Conservation (phyloP, 2,329 filamentous ascomycete genomes). For the Fusarium sp. region DNA sequence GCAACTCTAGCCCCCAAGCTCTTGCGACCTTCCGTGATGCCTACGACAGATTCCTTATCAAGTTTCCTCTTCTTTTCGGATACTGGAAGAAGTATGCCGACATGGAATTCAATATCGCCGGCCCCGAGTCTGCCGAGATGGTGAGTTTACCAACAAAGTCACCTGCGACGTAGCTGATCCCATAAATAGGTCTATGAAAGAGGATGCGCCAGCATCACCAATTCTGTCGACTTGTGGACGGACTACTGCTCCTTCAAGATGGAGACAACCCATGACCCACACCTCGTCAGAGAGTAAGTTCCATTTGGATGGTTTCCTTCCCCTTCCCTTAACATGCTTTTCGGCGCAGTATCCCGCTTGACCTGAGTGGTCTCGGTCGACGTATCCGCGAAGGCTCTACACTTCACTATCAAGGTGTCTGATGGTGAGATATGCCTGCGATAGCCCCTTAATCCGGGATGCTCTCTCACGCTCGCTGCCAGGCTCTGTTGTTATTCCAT, state of each 20-base stretch:
- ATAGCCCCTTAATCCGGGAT: conserved; percentile 69
- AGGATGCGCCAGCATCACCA: conserved; percentile 91
- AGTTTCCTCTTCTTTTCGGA: conserved; percentile 94
- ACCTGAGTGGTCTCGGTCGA: conserved; percentile 58
- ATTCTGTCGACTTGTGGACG: conserved; percentile 96
- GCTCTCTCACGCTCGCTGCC: conserved; percentile 74
- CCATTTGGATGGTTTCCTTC: conserved; percentile 72
- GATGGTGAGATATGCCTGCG: conserved; percentile 80
- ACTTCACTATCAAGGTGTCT: conserved; percentile 55
- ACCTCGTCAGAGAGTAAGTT: conserved; percentile 99
- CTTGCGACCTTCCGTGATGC: conserved; percentile 87
- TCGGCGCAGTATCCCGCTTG: conserved; percentile 59
- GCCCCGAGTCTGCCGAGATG: conserved; percentile 97
- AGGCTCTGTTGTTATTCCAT: conserved; percentile 66
- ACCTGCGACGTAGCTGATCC: conserved; percentile 23
- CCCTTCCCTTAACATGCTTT: conserved; percentile 73
- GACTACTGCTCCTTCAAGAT: conserved; percentile 99
- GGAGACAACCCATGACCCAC: conserved; percentile 93
- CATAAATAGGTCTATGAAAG: conserved; percentile 86
- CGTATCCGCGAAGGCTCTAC: conserved; percentile 53
- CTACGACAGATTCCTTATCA: conserved; percentile 92
- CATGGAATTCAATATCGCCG: conserved; percentile 95
- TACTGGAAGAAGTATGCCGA: conserved; percentile 99
- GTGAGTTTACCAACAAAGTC: conserved; percentile 62
- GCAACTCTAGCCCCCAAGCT: conserved; percentile 95